These are phyloP conservation scores for Rubroboletus pulcherrimus DNA, from an alignment of 768 basidiomycete species.

Conservation along the genomic window DNA sequence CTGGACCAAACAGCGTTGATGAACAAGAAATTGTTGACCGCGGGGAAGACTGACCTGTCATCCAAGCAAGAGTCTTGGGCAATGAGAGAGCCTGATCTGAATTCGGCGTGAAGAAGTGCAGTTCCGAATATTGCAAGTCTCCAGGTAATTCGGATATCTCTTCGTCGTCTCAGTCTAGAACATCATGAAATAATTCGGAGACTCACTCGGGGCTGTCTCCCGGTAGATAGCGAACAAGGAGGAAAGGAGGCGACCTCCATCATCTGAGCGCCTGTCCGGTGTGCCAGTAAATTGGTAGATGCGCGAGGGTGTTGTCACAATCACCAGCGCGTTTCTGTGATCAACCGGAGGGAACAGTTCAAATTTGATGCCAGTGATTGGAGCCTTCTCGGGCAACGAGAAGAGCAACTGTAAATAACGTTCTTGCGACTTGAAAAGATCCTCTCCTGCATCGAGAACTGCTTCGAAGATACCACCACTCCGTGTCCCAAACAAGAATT, in stretches of 20 bases:
- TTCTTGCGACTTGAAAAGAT: slow-evolving; percentile 88
- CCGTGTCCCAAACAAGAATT: slow-evolving; percentile 82
- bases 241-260: slow-evolving; percentile 71
- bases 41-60: slow-evolving; percentile 61
- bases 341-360: slow-evolving; percentile 68
- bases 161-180: slow-evolving; percentile 34
- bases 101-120: slow-evolving; percentile 75
- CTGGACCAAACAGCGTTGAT: slow-evolving; percentile 35
- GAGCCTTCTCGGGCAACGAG: slow-evolving; percentile 73
- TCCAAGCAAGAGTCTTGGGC: slow-evolving; percentile 82
- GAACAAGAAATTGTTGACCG: background rate
- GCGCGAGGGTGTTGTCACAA: slow-evolving; percentile 81
- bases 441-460: slow-evolving; percentile 84
- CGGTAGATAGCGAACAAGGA: slow-evolving; percentile 69
- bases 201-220: slow-evolving; percentile 77
- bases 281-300: slow-evolving; percentile 87
- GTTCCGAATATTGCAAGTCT: slow-evolving; percentile 65
- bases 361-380: slow-evolving; percentile 82
- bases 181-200: slow-evolving; percentile 6
- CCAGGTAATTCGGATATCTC: slow-evolving; percentile 92
- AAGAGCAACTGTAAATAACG: slow-evolving; percentile 72
- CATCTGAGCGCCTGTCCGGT: slow-evolving; percentile 66
- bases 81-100: slow-evolving; percentile 65
- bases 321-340: slow-evolving; percentile 60
- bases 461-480: slow-evolving; percentile 88